phyloP scores from a whole-genome alignment of 1,284 basidiomycete genomes.

The Exobasidium rhododendri region DNA sequence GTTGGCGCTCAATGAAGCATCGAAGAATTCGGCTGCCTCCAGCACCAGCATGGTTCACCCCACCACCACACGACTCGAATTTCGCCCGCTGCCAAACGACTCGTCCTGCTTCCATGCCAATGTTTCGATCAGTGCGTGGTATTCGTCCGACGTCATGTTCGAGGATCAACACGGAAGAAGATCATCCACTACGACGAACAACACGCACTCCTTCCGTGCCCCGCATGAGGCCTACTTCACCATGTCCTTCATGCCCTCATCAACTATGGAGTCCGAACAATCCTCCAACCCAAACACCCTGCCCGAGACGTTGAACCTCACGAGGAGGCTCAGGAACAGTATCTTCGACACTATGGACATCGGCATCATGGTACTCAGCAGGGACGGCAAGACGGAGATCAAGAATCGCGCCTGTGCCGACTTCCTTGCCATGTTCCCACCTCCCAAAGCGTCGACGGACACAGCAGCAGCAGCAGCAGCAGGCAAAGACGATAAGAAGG shows the following conservation, averaged over 20 bases:
- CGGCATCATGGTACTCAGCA: conserved; percentile 35
- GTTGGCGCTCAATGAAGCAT: conserved; percentile 37
- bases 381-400: conserved; percentile 37
- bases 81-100: conserved; percentile 29
- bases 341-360: conserved; percentile 39
- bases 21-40: conserved; percentile 9
- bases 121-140: conserved; percentile 40
- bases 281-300: conserved; percentile 7
- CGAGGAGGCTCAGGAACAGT: conserved; percentile 30
- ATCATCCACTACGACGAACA: neutral
- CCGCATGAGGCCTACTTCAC: conserved; percentile 44
- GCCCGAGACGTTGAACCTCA: conserved; percentile 13
- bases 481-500: no score
- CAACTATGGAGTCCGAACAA: neutral
- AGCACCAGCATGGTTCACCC: conserved; percentile 31
- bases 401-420: conserved; percentile 45
- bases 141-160: conserved; percentile 43
- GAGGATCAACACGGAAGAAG: neutral
- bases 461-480: neutral
- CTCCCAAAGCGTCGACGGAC: conserved; percentile 15
- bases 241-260: conserved; percentile 28
- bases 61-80: conserved; percentile 30
- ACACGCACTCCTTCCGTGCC: neutral
- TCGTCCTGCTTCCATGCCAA: conserved; percentile 30
- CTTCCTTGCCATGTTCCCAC: conserved; percentile 28